Evolutionary conservation across 805 yeast genomes (phyloP).

Genomic region (Candida sanyiensis): DNA sequence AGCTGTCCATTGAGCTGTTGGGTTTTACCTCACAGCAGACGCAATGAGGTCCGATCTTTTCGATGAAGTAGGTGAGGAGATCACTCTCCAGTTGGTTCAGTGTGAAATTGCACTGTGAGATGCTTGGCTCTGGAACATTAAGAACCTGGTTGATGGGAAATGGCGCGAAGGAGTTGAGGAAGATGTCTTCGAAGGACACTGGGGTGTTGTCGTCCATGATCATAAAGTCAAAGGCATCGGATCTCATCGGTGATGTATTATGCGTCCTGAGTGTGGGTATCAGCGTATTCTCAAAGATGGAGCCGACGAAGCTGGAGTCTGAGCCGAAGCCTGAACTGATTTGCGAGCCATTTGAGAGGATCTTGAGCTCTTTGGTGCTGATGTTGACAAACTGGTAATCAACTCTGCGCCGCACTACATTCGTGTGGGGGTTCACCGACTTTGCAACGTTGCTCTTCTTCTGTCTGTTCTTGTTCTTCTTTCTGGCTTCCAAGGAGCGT

Average conservation of each 20-base stretch:
- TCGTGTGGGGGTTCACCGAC: too few species aligned
- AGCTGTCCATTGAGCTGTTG: constrained; percentile 12
- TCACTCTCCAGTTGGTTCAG: constrained; percentile 14
- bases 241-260: constrained; percentile 4
- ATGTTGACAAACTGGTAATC: constrained; percentile 15
- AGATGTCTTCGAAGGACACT: constrained; percentile 18
- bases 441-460: neutral
- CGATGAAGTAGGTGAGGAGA: constrained; percentile 31
- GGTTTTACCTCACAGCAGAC: constrained; percentile 32
- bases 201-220: constrained; percentile 9
- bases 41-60: constrained; percentile 34
- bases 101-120: constrained; percentile 13
- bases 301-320: constrained; percentile 3
- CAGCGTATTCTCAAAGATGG: constrained; percentile 15
- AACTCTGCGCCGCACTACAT: constrained; percentile 8
- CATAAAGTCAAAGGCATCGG: constrained; percentile 18
- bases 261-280: constrained; percentile 13
- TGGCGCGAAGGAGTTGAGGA: constrained; percentile 20
- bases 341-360: constrained; percentile 8
- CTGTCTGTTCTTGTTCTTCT: constrained; percentile 7
- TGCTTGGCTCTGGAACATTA: constrained; percentile 13
- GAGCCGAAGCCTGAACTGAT: constrained; percentile 2
- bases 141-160: constrained; percentile 17
- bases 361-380: constrained; percentile 8
- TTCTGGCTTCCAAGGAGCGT: constrained; percentile 27